phyloP scores from a whole-genome alignment of 257 asterid species.

The Nicotiana attenuata region DNA sequence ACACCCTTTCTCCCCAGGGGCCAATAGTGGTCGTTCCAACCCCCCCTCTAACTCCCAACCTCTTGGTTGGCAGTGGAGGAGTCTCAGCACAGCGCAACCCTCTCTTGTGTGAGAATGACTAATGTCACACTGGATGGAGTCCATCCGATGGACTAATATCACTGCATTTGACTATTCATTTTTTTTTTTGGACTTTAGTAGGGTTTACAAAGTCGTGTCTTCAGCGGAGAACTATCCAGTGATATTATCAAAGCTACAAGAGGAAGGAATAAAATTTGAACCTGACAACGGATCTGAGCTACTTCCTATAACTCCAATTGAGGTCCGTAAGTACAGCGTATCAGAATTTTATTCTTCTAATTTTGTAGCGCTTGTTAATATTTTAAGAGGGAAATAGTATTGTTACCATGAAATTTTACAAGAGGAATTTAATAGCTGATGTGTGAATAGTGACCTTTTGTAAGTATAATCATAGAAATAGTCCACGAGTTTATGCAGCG shows the following conservation, averaged over 20 bases:
- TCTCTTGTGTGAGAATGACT: background rate
- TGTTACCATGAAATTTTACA: background rate
- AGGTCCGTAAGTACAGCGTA: constrained; percentile 39
- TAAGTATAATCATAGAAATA: background rate
- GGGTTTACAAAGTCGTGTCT: constrained; percentile 62
- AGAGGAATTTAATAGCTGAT: background rate
- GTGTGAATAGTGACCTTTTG: constrained; percentile 4
- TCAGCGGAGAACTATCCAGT: constrained; percentile 61
- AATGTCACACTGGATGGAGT: background rate
- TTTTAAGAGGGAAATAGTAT: background rate
- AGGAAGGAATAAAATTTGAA: constrained; percentile 71
- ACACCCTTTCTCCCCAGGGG: background rate
- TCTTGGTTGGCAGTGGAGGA: background rate
- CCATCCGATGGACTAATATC: too few relatives aligned
- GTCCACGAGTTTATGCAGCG: background rate
- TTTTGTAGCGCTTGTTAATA: background rate
- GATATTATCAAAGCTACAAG: constrained; percentile 57
- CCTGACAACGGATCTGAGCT: constrained; percentile 87
- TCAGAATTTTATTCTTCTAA: constrained; percentile 2
- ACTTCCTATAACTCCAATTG: constrained; percentile 53
- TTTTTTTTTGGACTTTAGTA: constrained; percentile 20
- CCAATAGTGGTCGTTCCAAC: background rate
- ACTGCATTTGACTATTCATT: background rate
- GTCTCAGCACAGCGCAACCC: background rate
- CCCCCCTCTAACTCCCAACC: background rate